Base-by-base conservation (phyloP, 352 stramenopile genomes). In the Pythium oligandrum region DNA sequence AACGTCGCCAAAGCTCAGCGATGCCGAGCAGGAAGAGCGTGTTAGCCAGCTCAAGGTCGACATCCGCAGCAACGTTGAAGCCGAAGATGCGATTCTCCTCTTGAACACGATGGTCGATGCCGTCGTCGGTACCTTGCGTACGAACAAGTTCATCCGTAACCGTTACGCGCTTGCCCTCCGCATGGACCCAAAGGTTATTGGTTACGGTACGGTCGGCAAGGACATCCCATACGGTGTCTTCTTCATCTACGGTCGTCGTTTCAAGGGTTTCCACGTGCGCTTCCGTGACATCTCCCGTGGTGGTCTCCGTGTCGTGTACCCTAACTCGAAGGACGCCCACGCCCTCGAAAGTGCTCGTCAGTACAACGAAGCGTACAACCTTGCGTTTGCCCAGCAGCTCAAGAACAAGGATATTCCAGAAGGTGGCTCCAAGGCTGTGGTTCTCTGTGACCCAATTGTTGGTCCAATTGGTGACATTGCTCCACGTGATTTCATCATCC, bases 141-240 rank as follows among this genome's bases (percentile, higher is more conserved):
- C 83, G 12, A 93, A 92, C 71, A 89, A 88, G 57, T 93, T 79
- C 53, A 64, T 93, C 43, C 77, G 75, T 55, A 79, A 88, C 51
- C 77, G 81, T n/a, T 93, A 92, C 59, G 81, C 84, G 51, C 54
- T 94, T 57, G 75, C 84, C 40, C 68, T 94, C 32, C 81, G 84
- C 36, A 65, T 94, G 64, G 78, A 94, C 63, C 77, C 81, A 0
- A 69, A 70, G 51, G 75, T 95, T 66, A 86, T 93, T 65, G 83
- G 81, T 36, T 86, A 90, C 63, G 80, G 83, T 43, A 88, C 81
- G 0, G 76, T 92, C 6, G 76, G 79, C 57, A 93, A 86, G 67
- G 88, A 98, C 56, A 81, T 84, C 8, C 97, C 96, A 9, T 99
- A 95, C 66, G 96, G 95, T 10, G 84, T 99, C 10, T 97, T 99